Evolutionary conservation across 352 stramenopile genomes (phyloP).

Genomic region (Phytophthora pini): DNA sequence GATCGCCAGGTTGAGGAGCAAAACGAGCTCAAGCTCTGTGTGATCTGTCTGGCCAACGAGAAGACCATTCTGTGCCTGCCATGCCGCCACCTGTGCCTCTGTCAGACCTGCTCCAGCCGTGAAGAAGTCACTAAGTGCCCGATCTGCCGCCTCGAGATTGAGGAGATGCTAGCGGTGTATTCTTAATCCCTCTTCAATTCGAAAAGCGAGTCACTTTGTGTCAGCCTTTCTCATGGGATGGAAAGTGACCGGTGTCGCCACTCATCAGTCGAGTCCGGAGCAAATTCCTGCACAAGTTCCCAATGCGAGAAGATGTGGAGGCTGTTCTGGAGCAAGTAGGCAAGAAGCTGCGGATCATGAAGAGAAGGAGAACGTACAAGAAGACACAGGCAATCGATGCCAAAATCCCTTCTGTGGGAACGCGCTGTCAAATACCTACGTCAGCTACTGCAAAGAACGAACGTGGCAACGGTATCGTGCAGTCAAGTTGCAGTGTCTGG

Average conservation of each 20-base stretch:
- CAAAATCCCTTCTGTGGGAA: conserved; percentile 55
- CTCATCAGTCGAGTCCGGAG: conserved; percentile 3
- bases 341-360: neutral
- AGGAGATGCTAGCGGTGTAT: conserved; percentile 87
- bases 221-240: conserved; percentile 21
- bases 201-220: conserved; percentile 12
- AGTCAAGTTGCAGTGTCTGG: conserved; percentile 45
- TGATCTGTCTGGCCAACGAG: conserved; percentile 83
- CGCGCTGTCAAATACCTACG: conserved; percentile 34
- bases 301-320: conserved; percentile 6
- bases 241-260: conserved; percentile 17
- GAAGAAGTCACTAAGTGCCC: conserved; percentile 82
- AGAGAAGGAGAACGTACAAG: neutral
- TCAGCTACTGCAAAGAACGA: conserved; percentile 48
- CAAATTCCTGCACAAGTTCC: neutral
- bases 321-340: conserved; percentile 15
- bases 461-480: conserved; percentile 55
- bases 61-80: conserved; percentile 88
- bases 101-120: conserved; percentile 70
- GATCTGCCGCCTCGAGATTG: conserved; percentile 84
- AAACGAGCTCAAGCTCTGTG: conserved; percentile 87
- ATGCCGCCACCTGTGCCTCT: conserved; percentile 85
- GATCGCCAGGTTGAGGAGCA: conserved; percentile 80
- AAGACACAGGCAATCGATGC: conserved; percentile 18
- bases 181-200: conserved; percentile 38